Percentiles rank a stretch among this genome's conserved stretches.
phyloP scores from a whole-genome alignment of 2,329 filamentous ascomycete species.

The Ophiostoma novo-ulmi region DNA sequence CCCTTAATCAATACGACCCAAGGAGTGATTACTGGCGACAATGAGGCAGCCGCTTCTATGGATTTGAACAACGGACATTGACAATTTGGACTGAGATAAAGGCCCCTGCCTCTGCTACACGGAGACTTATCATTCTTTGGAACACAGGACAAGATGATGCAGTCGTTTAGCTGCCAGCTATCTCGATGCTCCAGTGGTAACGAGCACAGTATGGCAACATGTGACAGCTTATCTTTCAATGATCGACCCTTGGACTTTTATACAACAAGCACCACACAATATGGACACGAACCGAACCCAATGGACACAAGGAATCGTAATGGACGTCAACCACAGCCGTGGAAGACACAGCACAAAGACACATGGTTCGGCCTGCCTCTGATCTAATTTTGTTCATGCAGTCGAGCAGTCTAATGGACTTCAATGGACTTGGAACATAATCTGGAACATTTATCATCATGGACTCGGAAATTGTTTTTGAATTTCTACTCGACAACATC shows the following conservation, averaged over 20 bases:
- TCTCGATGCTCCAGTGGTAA: not conserved
- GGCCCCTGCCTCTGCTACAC: not conserved
- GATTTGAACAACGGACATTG: not conserved
- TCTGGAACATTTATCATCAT: not conserved
- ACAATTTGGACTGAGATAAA: not conserved
- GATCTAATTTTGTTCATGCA: slow-evolving; percentile 16
- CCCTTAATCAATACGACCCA: not conserved
- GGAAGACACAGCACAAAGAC: slow-evolving; percentile 1
- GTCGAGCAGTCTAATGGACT: not conserved
- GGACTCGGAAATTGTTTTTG: slow-evolving; percentile 13
- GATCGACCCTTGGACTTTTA: not conserved
- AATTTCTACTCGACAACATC: slow-evolving; percentile 15
- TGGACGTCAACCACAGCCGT: not conserved
- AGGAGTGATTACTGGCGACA: not conserved
- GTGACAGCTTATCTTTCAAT: not conserved
- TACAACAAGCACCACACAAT: not conserved
- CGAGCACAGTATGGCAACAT: not conserved
- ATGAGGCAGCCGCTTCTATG: slow-evolving; percentile 1
- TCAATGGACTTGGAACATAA: not conserved
- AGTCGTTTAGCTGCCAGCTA: slow-evolving; percentile 12
- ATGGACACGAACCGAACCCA: not conserved
- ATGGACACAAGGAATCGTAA: slow-evolving; percentile 4
- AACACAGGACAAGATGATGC: slow-evolving; percentile 23
- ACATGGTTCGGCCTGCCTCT: not conserved
- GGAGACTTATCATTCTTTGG: slow-evolving; percentile 19